Percentiles rank a stretch among this genome's conserved stretches.
These are phyloP conservation scores for Primulina eburnea DNA, from an alignment of 257 asterid species.

Conservation along the genomic window DNA sequence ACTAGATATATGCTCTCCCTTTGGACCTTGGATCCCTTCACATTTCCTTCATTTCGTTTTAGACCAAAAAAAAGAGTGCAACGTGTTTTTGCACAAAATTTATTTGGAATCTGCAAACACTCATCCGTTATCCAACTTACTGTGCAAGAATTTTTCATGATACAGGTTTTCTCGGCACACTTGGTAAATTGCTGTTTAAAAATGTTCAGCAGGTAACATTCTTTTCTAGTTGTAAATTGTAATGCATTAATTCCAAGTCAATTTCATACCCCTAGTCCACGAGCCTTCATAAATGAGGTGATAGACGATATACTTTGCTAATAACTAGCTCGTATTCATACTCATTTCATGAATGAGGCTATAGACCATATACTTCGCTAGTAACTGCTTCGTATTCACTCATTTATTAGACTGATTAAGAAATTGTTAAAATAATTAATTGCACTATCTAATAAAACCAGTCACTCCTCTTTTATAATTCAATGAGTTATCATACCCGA, in stretches of 20 bases:
- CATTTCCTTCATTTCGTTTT: neutral
- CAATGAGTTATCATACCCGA: neutral
- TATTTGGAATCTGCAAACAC: neutral
- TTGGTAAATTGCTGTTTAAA: constrained; percentile 48
- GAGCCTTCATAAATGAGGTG: too few species aligned
- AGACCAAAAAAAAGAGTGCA: neutral
- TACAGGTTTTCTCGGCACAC: constrained; percentile 42
- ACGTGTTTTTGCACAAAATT: neutral
- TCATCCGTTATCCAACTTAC: neutral
- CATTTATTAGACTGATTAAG: too few species aligned
- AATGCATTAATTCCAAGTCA: neutral
- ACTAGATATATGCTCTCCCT: neutral
- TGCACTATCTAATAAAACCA: neutral
- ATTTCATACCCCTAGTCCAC: too few species aligned
- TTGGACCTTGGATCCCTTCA: neutral
- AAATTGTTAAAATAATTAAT: too few species aligned
- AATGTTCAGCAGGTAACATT: constrained; percentile 54
- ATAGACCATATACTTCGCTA: too few species aligned
- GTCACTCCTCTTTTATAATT: neutral
- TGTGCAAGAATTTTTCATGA: constrained; percentile 1
- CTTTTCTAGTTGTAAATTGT: neutral
- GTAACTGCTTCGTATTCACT: neutral
- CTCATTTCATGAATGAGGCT: neutral
- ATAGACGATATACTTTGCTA: too few species aligned
- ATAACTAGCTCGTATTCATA: too few species aligned